These are phyloP conservation scores for Zygnema cylindricum DNA, from an alignment of 139 green algal genomes.

Conservation along the genomic window DNA sequence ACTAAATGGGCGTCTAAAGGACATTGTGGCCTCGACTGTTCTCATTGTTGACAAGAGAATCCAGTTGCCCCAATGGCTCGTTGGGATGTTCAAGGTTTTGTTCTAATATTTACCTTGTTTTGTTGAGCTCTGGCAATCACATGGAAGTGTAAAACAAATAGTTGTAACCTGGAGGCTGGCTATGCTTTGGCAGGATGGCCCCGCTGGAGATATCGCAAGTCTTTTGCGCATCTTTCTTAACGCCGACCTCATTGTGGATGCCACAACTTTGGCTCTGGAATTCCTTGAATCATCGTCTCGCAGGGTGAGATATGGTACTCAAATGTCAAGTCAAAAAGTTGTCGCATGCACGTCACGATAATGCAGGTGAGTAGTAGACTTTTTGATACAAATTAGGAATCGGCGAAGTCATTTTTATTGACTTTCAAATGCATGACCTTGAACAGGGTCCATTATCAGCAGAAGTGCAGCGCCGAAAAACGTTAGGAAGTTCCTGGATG, in stretches of 20 bases:
- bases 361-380: not conserved
- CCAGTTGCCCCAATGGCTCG: slow-evolving; percentile 16
- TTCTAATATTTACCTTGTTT: not conserved
- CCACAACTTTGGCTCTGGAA: not conserved
- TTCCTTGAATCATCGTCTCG: not conserved
- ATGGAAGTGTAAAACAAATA: not conserved
- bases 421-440: not conserved
- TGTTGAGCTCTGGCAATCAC: not conserved
- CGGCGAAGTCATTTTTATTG: not conserved
- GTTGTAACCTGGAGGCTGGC: not conserved
- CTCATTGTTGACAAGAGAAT: not conserved
- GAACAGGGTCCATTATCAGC: not conserved
- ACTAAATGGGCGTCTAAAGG: not conserved
- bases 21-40: not conserved
- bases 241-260: not conserved
- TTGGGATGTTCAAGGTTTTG: slow-evolving; percentile 11
- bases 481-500: not conserved
- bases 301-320: not conserved
- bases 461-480: not conserved
- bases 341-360: no score
- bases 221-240: slow-evolving; percentile 7
- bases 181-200: slow-evolving; percentile 8
- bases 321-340: not conserved
- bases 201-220: not conserved
- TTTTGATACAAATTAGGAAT: not conserved